Conservation (phyloP, 2,329 filamentous ascomycete genomes). For the Fusarium concolor region DNA sequence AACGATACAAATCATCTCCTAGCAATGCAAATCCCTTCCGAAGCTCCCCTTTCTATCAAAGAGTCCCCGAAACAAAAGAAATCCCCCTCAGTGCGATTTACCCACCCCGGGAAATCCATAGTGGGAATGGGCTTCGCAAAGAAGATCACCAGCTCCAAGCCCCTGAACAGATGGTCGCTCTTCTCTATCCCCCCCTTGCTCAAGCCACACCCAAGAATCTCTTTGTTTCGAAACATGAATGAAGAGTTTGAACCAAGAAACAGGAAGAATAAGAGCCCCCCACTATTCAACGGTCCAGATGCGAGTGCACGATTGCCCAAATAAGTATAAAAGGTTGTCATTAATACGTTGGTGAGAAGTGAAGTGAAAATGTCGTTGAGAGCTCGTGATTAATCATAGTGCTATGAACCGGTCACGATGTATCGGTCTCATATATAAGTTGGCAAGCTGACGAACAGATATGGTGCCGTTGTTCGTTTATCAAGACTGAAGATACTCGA, state of each 20-base stretch:
- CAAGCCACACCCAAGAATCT: not conserved
- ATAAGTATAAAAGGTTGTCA: constrained; percentile 23
- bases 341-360: constrained; percentile 33
- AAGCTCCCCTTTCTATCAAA: constrained; percentile 22
- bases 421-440: not conserved
- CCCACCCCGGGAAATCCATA: constrained; percentile 10
- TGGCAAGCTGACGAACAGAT: constrained; percentile 4
- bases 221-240: not conserved
- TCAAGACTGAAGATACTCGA: not conserved
- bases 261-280: not conserved
- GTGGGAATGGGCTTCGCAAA: constrained; percentile 7
- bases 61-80: constrained; percentile 31
- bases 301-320: constrained; percentile 25
- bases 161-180: constrained; percentile 13
- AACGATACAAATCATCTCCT: constrained; percentile 41
- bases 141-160: constrained; percentile 24
- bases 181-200: not conserved
- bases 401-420: constrained; percentile 1
- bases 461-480: constrained; percentile 9
- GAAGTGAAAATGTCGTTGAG: constrained; percentile 30
- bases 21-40: constrained; percentile 38
- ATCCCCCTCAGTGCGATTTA: constrained; percentile 22
- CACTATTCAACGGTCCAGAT: constrained; percentile 22
- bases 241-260: not conserved
- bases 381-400: constrained; percentile 30